Evolutionary conservation across 371 early-diverging fungal species (phyloP).

Genomic region (Chytridiales sp.): DNA sequence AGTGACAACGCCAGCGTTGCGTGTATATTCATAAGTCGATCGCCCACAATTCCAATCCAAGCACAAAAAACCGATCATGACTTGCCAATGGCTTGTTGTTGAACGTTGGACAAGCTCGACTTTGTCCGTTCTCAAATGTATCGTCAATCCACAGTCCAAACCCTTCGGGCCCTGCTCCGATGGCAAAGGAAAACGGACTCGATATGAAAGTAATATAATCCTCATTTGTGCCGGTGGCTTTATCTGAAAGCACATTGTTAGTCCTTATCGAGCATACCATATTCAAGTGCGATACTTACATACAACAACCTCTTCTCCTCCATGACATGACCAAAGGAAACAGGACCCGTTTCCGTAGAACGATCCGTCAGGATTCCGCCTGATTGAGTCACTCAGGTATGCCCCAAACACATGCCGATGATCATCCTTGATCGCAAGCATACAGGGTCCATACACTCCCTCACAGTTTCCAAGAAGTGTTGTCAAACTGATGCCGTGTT

Average conservation of each 20-base stretch:
- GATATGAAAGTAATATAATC: conserved; percentile 5
- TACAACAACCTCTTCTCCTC: conserved; percentile 4
- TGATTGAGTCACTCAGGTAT: conserved; percentile 68
- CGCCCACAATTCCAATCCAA: conserved; percentile 14
- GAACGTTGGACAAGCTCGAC: conserved; percentile 4
- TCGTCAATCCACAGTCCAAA: conserved; percentile 11
- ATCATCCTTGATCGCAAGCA: conserved; percentile 33
- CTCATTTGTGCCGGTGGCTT: conserved; percentile 11
- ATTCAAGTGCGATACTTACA: neutral
- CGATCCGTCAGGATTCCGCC: conserved; percentile 46
- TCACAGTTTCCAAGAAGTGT: conserved; percentile 64
- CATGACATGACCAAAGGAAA: conserved; percentile 42
- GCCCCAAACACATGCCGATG: conserved; percentile 72
- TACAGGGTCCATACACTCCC: conserved; percentile 21
- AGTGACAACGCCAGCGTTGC: no score
- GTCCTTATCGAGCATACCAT: neutral
- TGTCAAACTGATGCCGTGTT: conserved; percentile 83
- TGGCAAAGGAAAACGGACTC: neutral
- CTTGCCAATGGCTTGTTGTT: neutral
- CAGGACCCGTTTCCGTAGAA: conserved; percentile 90
- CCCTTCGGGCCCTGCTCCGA: conserved; percentile 2
- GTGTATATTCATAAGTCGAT: conserved; percentile 12
- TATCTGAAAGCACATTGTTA: neutral
- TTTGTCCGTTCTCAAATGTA: conserved; percentile 7
- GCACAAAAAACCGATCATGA: neutral